Percentiles rank a stretch among this genome's conserved stretches.
These are phyloP conservation scores for Theobroma grandiflorum DNA, from an alignment of 441 rosid genomes.

Conservation along the genomic window DNA sequence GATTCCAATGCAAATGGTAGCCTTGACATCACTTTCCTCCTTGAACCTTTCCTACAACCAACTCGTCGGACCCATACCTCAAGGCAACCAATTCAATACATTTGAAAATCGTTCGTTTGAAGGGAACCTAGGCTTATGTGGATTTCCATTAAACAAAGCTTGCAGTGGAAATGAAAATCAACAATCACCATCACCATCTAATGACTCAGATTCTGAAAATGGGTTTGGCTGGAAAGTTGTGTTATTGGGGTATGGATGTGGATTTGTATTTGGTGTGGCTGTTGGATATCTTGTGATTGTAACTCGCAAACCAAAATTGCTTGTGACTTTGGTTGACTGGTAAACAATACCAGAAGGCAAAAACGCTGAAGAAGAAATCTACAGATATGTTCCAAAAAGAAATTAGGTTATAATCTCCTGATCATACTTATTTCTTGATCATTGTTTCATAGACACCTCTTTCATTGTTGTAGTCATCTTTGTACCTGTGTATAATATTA, in stretches of 20 bases:
- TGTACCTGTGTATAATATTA: too few species aligned
- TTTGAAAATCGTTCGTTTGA: too few species aligned
- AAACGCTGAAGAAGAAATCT: too few species aligned
- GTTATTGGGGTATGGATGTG: not conserved
- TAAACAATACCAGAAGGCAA: too few species aligned
- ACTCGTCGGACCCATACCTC: slow-evolving; percentile 26
- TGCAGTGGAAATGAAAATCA: not conserved
- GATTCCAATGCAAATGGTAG: slow-evolving; percentile 28
- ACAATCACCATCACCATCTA: not conserved
- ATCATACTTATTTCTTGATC: too few species aligned
- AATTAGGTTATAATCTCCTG: too few species aligned
- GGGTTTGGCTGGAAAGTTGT: not conserved
- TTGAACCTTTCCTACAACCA: slow-evolving; percentile 32
- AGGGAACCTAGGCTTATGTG: too few species aligned
- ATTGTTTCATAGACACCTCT: too few species aligned
- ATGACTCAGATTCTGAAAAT: not conserved
- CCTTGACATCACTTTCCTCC: slow-evolving; percentile 27
- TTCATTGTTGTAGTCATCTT: too few species aligned
- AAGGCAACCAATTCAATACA: slow-evolving; percentile 2
- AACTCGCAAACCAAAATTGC: not conserved
- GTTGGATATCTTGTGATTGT: not conserved
- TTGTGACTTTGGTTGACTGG: not conserved
- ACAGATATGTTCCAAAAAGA: too few species aligned
- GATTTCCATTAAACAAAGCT: not conserved
- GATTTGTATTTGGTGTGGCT: not conserved